Evolutionary conservation across 2,329 filamentous ascomycete species (phyloP), one percentile per base, ranked within the genome.

Genomic region (Monosporascus sp.): DNA sequence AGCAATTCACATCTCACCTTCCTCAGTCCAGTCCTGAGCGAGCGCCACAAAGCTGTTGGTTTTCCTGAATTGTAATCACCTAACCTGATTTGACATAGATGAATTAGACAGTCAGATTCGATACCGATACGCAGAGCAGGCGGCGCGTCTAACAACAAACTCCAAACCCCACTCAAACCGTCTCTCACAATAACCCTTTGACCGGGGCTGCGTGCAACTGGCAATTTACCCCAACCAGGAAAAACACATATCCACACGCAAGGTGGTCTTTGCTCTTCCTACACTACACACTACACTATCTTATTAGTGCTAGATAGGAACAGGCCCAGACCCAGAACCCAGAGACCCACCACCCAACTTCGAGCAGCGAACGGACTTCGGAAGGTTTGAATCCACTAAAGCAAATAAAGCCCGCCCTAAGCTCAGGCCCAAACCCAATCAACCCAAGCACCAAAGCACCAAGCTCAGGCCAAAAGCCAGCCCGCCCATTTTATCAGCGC

Each of bases 381-480:
- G 31, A 35, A 35, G 31, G 31, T 14, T 35, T 35, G 31, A 35
- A 35, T 35, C 4, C 31, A 35, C 31, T 35, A 35, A 35, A 35
- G 31, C 4, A 2, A 35, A 35, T 14, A 35, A 35, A 35, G 5
- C 4, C 11, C 4, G 11, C 31, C 31, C 31, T 35, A 35, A 35
- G 31, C 31, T 35, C 31, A 35, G 31, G 31, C 31, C 31, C 31
- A 35, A 35, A 11, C 31, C 31, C 31, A 35, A 35, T 35, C 31
- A 35, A 14, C 31, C 31, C 31, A 35, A 35, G 31, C 9, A 14
- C 31, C 31, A 14, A 35, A 35, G 31, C 70, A 72, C 74, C 75
- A 76, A 71, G 72, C 74, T 76, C 72, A 65, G 76, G 75, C 68
- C 69, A 77, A 73, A 69, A 71, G 70, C 65, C 55, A 56, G 60